Evolutionary conservation across 306 rosid species (phyloP).

Genomic region (Gastrolobium bilobum): DNA sequence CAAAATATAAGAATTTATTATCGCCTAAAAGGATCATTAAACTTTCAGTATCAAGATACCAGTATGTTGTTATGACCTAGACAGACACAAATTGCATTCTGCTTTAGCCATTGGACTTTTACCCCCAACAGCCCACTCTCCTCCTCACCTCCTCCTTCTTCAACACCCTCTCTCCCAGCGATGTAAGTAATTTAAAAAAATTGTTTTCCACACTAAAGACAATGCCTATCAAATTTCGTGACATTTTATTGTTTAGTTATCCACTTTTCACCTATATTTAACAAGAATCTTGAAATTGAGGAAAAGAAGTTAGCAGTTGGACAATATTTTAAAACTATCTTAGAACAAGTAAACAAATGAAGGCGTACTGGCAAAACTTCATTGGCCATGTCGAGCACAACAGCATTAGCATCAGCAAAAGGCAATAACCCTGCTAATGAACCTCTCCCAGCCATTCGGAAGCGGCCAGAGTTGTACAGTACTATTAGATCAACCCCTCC

Average conservation of each 20-base stretch:
- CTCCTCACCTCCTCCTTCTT: not conserved
- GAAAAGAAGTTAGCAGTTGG: constrained; percentile 36
- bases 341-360: constrained; percentile 42
- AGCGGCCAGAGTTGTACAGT: constrained; percentile 93
- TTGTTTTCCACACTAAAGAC: not conserved
- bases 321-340: constrained; percentile 16
- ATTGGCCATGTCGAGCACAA: constrained; percentile 94
- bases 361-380: constrained; percentile 90
- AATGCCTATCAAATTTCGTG: constrained; percentile 3
- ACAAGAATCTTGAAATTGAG: constrained; percentile 20
- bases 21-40: not conserved
- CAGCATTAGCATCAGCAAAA: constrained; percentile 93
- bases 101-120: not conserved
- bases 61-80: not conserved
- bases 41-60: not conserved
- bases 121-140: not conserved
- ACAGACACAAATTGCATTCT: constrained; percentile 16
- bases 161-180: not conserved
- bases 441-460: constrained; percentile 98
- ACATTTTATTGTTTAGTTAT: constrained; percentile 17
- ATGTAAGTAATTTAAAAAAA: not conserved
- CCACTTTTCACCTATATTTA: constrained; percentile 31
- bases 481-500: constrained; percentile 94
- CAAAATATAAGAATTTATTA: not conserved
- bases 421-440: constrained; percentile 93